These are phyloP conservation scores for Endotrypanum monterogeii DNA, from an alignment of 208 protist genomes.

Conservation along the genomic window DNA sequence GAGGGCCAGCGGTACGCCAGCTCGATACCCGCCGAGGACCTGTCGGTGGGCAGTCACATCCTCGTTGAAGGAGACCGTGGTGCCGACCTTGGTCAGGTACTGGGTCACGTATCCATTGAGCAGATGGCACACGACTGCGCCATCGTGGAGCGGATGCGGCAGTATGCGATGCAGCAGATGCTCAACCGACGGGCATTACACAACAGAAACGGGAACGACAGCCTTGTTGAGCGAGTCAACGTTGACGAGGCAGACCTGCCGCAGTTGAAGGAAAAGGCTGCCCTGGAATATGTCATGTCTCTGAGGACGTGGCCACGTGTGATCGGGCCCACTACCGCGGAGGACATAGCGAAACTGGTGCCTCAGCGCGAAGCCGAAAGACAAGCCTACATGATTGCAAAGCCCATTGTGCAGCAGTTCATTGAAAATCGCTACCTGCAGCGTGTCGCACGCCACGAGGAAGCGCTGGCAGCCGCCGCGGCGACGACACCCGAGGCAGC, in stretches of 20 bases:
- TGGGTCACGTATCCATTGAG: conserved; percentile 33
- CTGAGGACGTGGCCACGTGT: conserved; percentile 46
- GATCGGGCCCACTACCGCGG: conserved; percentile 32
- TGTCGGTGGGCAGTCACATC: conserved; percentile 44
- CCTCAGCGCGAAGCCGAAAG: conserved; percentile 30
- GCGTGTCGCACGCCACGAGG: conserved; percentile 25
- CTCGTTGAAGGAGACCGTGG: conserved; percentile 76
- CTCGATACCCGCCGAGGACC: conserved; percentile 9
- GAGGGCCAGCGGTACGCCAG: conserved; percentile 57
- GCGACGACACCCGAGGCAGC: not conserved
- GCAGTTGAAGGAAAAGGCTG: conserved; percentile 17
- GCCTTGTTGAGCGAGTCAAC: not conserved
- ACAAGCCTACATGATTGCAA: conserved; percentile 32
- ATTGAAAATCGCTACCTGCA: conserved; percentile 40
- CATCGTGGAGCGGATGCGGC: conserved; percentile 28
- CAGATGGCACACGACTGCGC: conserved; percentile 47
- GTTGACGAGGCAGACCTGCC: conserved; percentile 14
- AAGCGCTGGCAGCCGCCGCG: conserved; percentile 1
- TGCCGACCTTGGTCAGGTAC: conserved; percentile 55
- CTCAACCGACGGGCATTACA: conserved; percentile 8
- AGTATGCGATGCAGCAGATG: conserved; percentile 20
- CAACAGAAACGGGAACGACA: not conserved
- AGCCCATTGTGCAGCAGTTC: conserved; percentile 43
- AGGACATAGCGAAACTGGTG: conserved; percentile 27
- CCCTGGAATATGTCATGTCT: conserved; percentile 27